phyloP scores from a whole-genome alignment of 176 grass and related monocot genomes.

The Elymus sibiricus region DNA sequence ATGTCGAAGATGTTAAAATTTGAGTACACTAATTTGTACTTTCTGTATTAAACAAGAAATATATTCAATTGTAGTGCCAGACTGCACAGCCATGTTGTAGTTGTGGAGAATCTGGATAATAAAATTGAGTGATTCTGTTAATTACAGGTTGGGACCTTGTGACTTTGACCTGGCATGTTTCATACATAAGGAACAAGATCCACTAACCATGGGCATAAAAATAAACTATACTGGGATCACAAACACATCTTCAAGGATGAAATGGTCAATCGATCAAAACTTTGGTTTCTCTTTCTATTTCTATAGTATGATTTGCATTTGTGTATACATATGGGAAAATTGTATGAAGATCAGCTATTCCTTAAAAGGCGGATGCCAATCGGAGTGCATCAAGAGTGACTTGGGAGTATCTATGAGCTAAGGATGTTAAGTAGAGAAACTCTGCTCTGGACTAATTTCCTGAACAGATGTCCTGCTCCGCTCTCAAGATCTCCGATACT shows the following conservation, averaged over 20 bases:
- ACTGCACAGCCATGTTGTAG: neutral
- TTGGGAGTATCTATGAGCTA: too few species aligned
- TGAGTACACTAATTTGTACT: neutral
- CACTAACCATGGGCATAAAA: neutral
- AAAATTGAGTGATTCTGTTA: neutral
- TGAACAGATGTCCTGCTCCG: too few species aligned
- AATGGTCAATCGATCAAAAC: slow-evolving; percentile 9
- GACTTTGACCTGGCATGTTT: neutral
- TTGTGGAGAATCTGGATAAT: neutral
- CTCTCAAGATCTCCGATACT: too few species aligned
- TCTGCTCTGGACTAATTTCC: too few species aligned
- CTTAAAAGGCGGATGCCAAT: too few species aligned
- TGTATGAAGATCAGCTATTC: too few species aligned
- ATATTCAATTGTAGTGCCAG: neutral
- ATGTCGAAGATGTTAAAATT: neutral
- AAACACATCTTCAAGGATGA: neutral
- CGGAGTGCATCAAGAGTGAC: too few species aligned
- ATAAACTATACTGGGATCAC: neutral
- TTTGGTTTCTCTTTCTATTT: neutral
- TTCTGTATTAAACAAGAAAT: too few species aligned
- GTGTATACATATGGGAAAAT: too few species aligned
- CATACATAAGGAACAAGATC: neutral
- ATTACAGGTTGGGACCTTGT: neutral
- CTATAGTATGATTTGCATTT: too few species aligned
- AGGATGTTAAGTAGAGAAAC: too few species aligned